Evolutionary conservation across 164 flowering plant species (phyloP).

Genomic region (Vitis labrusca): DNA sequence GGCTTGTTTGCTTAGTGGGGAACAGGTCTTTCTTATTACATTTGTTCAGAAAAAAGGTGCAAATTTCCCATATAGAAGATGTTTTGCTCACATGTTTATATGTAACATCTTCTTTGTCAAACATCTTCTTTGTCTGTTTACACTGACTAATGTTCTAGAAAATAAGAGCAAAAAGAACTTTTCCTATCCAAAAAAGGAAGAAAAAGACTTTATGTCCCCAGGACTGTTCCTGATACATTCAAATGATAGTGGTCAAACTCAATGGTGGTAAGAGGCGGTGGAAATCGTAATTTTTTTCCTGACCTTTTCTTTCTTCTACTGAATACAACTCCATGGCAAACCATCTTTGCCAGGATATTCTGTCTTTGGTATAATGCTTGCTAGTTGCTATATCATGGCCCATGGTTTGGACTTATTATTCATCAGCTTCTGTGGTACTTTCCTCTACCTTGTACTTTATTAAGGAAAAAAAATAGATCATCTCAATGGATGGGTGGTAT

Average conservation of each 20-base stretch:
- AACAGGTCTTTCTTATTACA: not conserved
- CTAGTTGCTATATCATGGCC: not conserved
- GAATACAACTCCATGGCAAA: too few species aligned
- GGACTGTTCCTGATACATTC: not conserved
- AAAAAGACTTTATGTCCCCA: not conserved
- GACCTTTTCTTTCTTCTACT: too few species aligned
- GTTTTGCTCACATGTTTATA: not conserved
- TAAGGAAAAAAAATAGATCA: too few species aligned
- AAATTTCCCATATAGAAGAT: not conserved
- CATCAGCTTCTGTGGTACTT: too few species aligned
- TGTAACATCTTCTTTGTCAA: too few species aligned
- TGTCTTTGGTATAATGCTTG: not conserved
- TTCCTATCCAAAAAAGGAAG: too few species aligned
- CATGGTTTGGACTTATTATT: too few species aligned
- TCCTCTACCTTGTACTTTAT: too few species aligned
- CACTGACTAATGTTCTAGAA: not conserved
- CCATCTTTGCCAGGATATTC: too few species aligned
- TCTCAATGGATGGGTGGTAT: too few species aligned
- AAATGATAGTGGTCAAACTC: not conserved
- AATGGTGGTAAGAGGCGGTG: not conserved
- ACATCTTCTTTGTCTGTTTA: not conserved
- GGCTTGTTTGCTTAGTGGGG: not conserved
- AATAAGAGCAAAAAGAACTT: not conserved
- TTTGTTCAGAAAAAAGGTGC: not conserved
- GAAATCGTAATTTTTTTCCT: too few species aligned